A percentile compares a stretch with the other conserved stretches of the same genome.
Conservation (phyloP, 371 early-diverging fungal species). For the Coemansia sp. region DNA sequence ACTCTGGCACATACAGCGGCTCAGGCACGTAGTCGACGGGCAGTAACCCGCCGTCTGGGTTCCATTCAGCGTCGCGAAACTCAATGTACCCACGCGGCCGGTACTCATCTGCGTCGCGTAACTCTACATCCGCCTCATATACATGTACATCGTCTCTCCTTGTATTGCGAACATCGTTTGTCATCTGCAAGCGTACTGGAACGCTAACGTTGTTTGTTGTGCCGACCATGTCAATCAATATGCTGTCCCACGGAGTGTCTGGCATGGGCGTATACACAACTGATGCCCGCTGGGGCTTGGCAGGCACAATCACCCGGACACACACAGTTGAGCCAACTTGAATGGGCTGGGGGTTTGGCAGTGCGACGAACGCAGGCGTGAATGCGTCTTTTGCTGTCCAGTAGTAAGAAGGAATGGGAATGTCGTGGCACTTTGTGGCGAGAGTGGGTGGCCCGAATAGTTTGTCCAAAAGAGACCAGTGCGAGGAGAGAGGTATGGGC, state of each 20-base stretch:
- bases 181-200: conserved; percentile 11
- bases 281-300: not conserved
- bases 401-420: conserved; percentile 2
- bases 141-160: conserved; percentile 43
- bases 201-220: conserved; percentile 20
- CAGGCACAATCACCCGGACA: conserved; percentile 40
- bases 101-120: conserved; percentile 52
- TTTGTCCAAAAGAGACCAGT: not conserved
- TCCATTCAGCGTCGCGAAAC: conserved; percentile 55
- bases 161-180: conserved; percentile 17
- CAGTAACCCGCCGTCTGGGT: conserved; percentile 53
- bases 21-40: conserved; percentile 51
- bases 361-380: conserved; percentile 16
- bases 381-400: conserved; percentile 7
- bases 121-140: conserved; percentile 53
- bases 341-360: not conserved
- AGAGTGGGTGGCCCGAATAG: not conserved
- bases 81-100: conserved; percentile 49
- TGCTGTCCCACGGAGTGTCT: conserved; percentile 39
- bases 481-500: not conserved
- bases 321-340: conserved; percentile 23
- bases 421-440: conserved; percentile 1
- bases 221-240: conserved; percentile 29
- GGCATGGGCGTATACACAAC: conserved; percentile 23
- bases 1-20: conserved; percentile 32